These are phyloP conservation scores for Lasiodiplodia gonubiensis DNA, from an alignment of 2,329 filamentous ascomycete genomes.

Conservation along the genomic window DNA sequence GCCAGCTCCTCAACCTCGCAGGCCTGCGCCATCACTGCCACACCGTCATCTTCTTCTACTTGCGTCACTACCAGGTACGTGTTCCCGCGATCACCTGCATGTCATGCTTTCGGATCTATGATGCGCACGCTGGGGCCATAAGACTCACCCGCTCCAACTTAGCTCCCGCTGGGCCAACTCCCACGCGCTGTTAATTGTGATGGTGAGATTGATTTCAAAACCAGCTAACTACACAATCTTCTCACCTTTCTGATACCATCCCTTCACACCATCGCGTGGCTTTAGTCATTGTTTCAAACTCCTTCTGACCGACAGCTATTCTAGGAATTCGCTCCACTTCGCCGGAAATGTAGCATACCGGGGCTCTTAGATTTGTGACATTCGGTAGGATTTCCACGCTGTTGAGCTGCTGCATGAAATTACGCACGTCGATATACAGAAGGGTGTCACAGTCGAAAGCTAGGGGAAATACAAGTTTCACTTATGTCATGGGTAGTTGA, in stretches of 20 bases:
- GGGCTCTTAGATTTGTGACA: too few relatives aligned
- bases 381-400: too few relatives aligned
- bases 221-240: constrained; percentile 25
- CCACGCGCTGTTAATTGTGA: constrained; percentile 8
- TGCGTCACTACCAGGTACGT: constrained; percentile 20
- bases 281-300: background rate
- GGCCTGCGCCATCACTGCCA: constrained; percentile 15
- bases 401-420: too few relatives aligned
- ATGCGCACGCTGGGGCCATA: constrained; percentile 30
- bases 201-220: constrained; percentile 18
- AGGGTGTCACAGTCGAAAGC: too few relatives aligned
- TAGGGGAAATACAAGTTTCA: too few relatives aligned
- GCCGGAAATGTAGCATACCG: background rate
- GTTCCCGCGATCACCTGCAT: constrained; percentile 12
- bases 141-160: constrained; percentile 14
- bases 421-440: too few relatives aligned
- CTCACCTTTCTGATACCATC: constrained; percentile 19
- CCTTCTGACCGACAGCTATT: background rate
- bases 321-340: background rate
- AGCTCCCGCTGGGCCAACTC: constrained; percentile 12
- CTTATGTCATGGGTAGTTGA: too few relatives aligned
- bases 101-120: background rate
- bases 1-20: background rate
- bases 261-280: background rate
- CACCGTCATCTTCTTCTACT: constrained; percentile 14